Percentiles rank a stretch among this genome's conserved stretches.
phyloP scores from a whole-genome alignment of 345 rosid genomes.

The Conringia planisiliqua region DNA sequence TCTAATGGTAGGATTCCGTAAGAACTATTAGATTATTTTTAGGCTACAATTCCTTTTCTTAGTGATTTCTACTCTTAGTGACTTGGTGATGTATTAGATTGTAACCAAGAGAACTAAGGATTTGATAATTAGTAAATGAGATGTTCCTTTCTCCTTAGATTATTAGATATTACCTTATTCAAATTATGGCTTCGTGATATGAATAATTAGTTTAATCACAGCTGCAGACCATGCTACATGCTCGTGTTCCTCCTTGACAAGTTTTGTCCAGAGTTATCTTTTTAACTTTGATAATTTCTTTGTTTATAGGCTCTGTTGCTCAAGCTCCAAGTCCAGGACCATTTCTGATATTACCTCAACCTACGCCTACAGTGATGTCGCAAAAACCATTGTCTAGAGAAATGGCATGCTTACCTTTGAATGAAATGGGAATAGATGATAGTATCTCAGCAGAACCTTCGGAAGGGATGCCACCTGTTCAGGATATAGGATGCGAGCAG shows the following conservation, averaged over 20 bases:
- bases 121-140: conserved; percentile 1
- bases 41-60: neutral
- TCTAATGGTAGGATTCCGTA: conserved; percentile 26
- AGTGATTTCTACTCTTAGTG: conserved; percentile 5
- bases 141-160: neutral
- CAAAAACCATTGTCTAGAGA: conserved; percentile 22
- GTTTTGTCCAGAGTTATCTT: neutral
- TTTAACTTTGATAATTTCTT: neutral
- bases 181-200: neutral
- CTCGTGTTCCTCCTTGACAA: neutral
- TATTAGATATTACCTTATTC: neutral
- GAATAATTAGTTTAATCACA: neutral
- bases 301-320: conserved; percentile 26
- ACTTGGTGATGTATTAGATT: conserved; percentile 15
- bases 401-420: conserved; percentile 4
- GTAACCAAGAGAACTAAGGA: conserved; percentile 3
- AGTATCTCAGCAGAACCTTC: conserved; percentile 18
- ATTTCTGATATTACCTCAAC: conserved; percentile 27
- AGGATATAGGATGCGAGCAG: conserved; percentile 27
- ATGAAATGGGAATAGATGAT: conserved; percentile 18
- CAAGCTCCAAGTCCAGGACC: conserved; percentile 31
- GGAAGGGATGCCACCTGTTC: conserved; percentile 24
- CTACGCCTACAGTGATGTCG: conserved; percentile 19
- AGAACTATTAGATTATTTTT: neutral
- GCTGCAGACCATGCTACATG: neutral